Conservation (phyloP, 176 grass and related monocot species). For the Elymus sibiricus region DNA sequence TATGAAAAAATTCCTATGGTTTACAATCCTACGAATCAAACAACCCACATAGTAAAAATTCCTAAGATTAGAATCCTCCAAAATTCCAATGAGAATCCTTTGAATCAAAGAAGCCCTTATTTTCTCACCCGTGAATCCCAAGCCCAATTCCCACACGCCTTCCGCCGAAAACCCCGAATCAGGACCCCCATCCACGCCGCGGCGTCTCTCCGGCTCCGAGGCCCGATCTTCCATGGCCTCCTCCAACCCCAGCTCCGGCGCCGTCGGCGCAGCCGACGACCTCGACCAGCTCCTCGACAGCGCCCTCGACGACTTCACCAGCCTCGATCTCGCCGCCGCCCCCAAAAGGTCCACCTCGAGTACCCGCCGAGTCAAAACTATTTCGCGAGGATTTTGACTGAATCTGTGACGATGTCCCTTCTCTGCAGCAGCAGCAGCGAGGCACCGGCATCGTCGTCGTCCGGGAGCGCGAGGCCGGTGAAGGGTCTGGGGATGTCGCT, state of each 20-base stretch:
- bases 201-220: not conserved
- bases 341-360: slow-evolving; percentile 35
- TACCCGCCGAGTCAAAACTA: not conserved
- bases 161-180: slow-evolving; percentile 10
- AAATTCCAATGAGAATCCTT: too few species aligned
- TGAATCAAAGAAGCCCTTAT: too few species aligned
- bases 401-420: not conserved
- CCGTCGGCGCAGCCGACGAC: slow-evolving; percentile 14
- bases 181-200: not conserved
- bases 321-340: slow-evolving; percentile 46
- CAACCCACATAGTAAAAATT: too few species aligned
- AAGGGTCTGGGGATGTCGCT: slow-evolving; percentile 63
- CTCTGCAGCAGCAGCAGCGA: slow-evolving; percentile 8
- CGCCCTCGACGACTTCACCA: slow-evolving; percentile 61
- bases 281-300: slow-evolving; percentile 61
- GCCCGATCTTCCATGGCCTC: slow-evolving; percentile 34
- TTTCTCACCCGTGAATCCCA: not conserved
- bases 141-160: not conserved
- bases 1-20: too few species aligned
- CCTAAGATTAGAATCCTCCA: too few species aligned
- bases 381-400: not conserved
- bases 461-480: slow-evolving; percentile 28
- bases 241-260: slow-evolving; percentile 19
- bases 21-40: too few species aligned
- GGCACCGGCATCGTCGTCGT: slow-evolving; percentile 30